These are phyloP conservation scores for Lablab purpureus DNA, from an alignment of 306 rosid genomes.

Conservation along the genomic window DNA sequence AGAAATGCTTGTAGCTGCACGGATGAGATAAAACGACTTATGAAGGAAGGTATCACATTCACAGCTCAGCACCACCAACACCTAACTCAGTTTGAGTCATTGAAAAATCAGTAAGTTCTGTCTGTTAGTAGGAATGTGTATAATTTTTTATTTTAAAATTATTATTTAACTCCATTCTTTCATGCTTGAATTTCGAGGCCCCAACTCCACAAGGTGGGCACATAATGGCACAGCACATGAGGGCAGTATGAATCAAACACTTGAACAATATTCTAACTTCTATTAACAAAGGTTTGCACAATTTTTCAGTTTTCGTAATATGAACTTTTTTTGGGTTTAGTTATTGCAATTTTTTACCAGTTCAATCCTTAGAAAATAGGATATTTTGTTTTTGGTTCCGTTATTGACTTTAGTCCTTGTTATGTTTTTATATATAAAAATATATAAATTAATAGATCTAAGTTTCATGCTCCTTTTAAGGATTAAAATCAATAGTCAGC, in stretches of 20 bases:
- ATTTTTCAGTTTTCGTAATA: neutral
- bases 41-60: constrained; percentile 45
- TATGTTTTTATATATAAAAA: no score
- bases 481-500: neutral
- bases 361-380: neutral
- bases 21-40: constrained; percentile 37
- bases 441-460: no score
- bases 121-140: constrained; percentile 22
- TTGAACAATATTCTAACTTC: constrained; percentile 1
- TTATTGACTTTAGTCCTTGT: neutral
- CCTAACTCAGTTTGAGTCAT: constrained; percentile 25
- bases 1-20: constrained; percentile 30
- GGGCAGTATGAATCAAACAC: constrained; percentile 31
- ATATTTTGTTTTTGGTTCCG: neutral
- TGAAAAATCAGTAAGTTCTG: constrained; percentile 27
- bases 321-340: neutral
- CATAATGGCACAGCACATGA: constrained; percentile 41
- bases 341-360: neutral
- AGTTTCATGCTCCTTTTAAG: neutral
- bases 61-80: constrained; percentile 56
- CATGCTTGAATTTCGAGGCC: constrained; percentile 35
- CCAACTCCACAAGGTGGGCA: constrained; percentile 3
- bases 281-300: neutral
- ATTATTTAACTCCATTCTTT: constrained; percentile 8
- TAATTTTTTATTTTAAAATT: neutral